Base-by-base conservation (phyloP, 2,329 filamentous ascomycete genomes). In the Macrophomina phaseolina region DNA sequence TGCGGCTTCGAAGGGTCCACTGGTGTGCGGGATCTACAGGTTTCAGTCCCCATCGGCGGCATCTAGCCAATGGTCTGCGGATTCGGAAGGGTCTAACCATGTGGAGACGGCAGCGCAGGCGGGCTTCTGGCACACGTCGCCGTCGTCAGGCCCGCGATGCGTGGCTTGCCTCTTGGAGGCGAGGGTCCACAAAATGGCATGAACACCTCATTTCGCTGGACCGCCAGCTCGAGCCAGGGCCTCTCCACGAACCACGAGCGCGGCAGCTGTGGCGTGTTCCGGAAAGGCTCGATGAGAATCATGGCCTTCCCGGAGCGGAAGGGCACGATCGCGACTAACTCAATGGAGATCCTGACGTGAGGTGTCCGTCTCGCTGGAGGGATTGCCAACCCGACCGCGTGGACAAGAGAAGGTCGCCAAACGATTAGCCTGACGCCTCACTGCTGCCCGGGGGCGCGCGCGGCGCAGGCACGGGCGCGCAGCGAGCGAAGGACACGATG, bases 141-240 rank as follows among this genome's bases (percentile, higher is more conserved):
- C 49, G 34, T 55, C 52, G 51, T 53, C 18, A 66, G 55, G 55
- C 65, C 55, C 55, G 55, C 56, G 55, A 18, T 66, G 36, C 55
- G 65, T 66, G 65, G 65, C 65, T 65, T 64, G 62, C 62, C 49
- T 55, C 38, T 61, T 62, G 65, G 49, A 66, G 56, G 65, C 65
- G 65, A 61, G 51, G 65, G 38, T 66, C 65, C 65, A 66, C 65
- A 62, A 60, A 45, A 34, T 66, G 65, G 65, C 65, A 62, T 66
- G 65, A 66, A 62, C 55, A 56, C 49, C 51, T 66, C 65, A 66
- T 66, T 66, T 66, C 55, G 49, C 48, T 51, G 49, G 63, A 56
- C 48, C 51, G 65, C 53, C 63, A 56, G 40, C 62, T 61, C 40
- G 28, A 56, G 63, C 63, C 40, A 30, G 64, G 64, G 46, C 64